phyloP scores from a whole-genome alignment of 257 asterid species.

The Nicotiana undulata region DNA sequence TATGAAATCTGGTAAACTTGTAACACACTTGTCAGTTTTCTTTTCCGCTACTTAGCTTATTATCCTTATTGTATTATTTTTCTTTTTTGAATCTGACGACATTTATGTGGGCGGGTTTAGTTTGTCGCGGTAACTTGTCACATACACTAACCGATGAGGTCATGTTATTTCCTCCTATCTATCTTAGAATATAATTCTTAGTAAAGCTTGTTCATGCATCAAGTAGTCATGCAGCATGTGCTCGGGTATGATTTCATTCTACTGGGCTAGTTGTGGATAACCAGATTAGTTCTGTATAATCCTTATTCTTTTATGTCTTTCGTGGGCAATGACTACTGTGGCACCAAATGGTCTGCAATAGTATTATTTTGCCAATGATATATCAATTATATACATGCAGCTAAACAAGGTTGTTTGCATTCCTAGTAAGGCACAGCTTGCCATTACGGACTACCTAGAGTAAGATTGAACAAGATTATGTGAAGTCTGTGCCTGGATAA shows the following conservation, averaged over 20 bases:
- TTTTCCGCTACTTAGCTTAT: background rate
- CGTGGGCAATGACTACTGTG: background rate
- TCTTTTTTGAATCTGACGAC: background rate
- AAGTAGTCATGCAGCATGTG: background rate
- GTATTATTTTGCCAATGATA: background rate
- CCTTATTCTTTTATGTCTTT: background rate
- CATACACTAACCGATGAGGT: background rate
- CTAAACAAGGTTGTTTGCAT: background rate
- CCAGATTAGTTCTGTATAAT: background rate
- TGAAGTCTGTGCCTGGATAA: background rate
- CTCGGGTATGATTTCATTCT: background rate
- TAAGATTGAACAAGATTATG: background rate
- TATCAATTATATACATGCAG: background rate
- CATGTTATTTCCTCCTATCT: background rate
- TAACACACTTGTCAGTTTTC: background rate
- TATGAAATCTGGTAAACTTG: conserved; percentile 72
- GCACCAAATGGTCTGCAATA: background rate
- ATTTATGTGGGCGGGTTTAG: background rate
- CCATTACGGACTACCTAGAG: background rate
- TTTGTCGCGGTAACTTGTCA: background rate
- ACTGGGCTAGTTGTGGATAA: background rate
- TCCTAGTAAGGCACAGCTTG: background rate
- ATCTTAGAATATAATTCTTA: background rate
- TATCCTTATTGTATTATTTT: background rate
- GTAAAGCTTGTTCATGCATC: background rate